phyloP scores from a whole-genome alignment of 1,284 basidiomycete genomes.

The Ustilago xerochloae region DNA sequence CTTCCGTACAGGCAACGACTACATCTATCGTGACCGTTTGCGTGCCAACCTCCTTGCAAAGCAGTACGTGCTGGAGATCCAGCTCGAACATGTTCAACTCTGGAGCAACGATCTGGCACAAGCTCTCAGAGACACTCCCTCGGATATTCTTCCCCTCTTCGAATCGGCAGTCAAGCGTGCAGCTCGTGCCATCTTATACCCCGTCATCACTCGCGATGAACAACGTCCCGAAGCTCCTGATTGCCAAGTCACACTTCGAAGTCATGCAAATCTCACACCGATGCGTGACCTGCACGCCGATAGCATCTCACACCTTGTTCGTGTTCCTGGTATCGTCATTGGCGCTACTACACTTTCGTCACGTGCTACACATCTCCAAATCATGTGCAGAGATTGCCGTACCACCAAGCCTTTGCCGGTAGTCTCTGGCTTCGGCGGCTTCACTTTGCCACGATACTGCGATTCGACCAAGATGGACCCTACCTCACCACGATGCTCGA shows the following conservation, averaged over 20 bases:
- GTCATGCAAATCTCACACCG: constrained; percentile 85
- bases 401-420: constrained; percentile 78
- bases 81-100: constrained; percentile 86
- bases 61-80: constrained; percentile 90
- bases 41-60: constrained; percentile 89
- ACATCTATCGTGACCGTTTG: constrained; percentile 80
- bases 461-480: constrained; percentile 67
- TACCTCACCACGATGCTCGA: constrained; percentile 84
- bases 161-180: constrained; percentile 64
- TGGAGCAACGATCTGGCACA: constrained; percentile 95
- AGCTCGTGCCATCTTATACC: constrained; percentile 64
- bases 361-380: constrained; percentile 87
- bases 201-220: constrained; percentile 52
- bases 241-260: constrained; percentile 88
- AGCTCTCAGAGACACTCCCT: constrained; percentile 86
- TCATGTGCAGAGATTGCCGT: constrained; percentile 92
- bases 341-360: constrained; percentile 93
- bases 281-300: constrained; percentile 87
- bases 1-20: constrained; percentile 66
- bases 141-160: constrained; percentile 83
- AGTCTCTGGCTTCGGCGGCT: constrained; percentile 85
- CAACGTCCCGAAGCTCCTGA: constrained; percentile 72
- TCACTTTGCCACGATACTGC: constrained; percentile 69
- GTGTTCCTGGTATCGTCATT: constrained; percentile 97
- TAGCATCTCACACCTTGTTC: constrained; percentile 93